phyloP scores from a whole-genome alignment of 2,329 filamentous ascomycete species.

The Teratosphaeria gauchensis region DNA sequence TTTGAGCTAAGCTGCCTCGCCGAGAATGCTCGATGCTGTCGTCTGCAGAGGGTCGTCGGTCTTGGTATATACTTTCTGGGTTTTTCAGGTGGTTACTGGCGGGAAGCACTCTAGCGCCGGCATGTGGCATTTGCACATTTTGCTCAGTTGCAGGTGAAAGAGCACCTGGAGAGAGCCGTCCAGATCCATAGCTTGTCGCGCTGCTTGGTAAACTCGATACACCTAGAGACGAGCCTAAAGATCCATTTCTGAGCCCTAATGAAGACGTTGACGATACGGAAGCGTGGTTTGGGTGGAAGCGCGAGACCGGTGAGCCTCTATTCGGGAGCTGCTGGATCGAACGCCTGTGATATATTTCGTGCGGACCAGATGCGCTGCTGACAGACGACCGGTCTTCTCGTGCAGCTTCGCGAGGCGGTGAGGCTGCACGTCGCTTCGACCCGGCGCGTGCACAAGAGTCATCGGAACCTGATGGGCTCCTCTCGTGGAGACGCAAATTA shows the following conservation, averaged over 20 bases:
- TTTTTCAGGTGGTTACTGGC: slow-evolving; percentile 32
- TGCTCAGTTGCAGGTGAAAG: slow-evolving; percentile 48
- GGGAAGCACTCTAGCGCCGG: slow-evolving; percentile 37
- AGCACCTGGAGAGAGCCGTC: slow-evolving; percentile 50
- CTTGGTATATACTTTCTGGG: slow-evolving; percentile 31
- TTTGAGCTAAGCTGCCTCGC: slow-evolving; percentile 41
- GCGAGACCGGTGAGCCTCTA: slow-evolving; percentile 43
- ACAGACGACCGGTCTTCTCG: slow-evolving; percentile 37
- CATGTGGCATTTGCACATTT: slow-evolving; percentile 45
- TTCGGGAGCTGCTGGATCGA: slow-evolving; percentile 48
- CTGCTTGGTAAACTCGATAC: slow-evolving; percentile 53
- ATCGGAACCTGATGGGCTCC: slow-evolving; percentile 38
- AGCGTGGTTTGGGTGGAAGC: slow-evolving; percentile 48
- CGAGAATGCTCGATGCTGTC: slow-evolving; percentile 37
- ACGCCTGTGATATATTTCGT: slow-evolving; percentile 45
- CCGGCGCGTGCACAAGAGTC: slow-evolving; percentile 41
- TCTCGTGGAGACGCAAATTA: slow-evolving; percentile 45
- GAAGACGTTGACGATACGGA: slow-evolving; percentile 60
- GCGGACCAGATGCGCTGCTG: slow-evolving; percentile 33
- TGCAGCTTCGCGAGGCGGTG: slow-evolving; percentile 48
- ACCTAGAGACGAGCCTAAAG: slow-evolving; percentile 51
- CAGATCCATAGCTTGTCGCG: slow-evolving; percentile 55
- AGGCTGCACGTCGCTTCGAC: slow-evolving; percentile 56
- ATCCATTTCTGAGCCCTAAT: slow-evolving; percentile 49
- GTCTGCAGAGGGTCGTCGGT: slow-evolving; percentile 36